Base-by-base conservation (phyloP, 257 asterid species). In the Osmanthus fragrans region DNA sequence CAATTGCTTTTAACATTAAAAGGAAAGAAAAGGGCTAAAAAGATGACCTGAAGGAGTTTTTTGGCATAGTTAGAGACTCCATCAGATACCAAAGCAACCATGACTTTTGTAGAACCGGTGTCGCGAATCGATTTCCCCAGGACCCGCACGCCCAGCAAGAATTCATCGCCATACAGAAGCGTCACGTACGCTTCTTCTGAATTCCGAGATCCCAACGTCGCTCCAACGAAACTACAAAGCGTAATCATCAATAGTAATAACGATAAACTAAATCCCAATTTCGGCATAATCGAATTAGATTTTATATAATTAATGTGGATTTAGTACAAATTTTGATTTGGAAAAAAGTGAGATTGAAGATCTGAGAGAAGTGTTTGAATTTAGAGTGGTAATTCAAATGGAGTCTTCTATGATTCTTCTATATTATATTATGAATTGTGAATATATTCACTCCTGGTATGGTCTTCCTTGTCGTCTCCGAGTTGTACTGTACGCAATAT, bases 111-210 rank as follows among this genome's bases (percentile, higher is more conserved):
- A 54, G 98, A 90, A 82, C 96, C 97, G 65, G 96, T 89, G 76
- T 94, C 96, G 1, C 97, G 91, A 75, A 94, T 92, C 68, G 99
- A 94, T 85, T 92, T 94, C 36, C 99, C 98, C 72, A 94, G 80
- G 4, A 94, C 98, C 73, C 98, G 83, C 9, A 92, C 97, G 3
- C 98, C 98, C 60, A 92, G 90, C 82, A 94, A 79, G 86, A 94
- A 94, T 73, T 94, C 98, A 73, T 94, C 98, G 1, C 98, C 98
- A 77, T 94, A 94, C 8, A 94, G 91, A 68, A 94, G 97, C 75
- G 97, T 91, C 30, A 92, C 97, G 77, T 94, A 94, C 2, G 98
- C 98, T 84, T 89, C 96, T 12, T 86, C 85, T 30, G 88, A 88
- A 79, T 83, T 80, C 78, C 75, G 83, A 77, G 88, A 88, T 78